These are phyloP conservation scores for Suhomyces emberorum DNA, from an alignment of 805 yeast species.

Conservation along the genomic window DNA sequence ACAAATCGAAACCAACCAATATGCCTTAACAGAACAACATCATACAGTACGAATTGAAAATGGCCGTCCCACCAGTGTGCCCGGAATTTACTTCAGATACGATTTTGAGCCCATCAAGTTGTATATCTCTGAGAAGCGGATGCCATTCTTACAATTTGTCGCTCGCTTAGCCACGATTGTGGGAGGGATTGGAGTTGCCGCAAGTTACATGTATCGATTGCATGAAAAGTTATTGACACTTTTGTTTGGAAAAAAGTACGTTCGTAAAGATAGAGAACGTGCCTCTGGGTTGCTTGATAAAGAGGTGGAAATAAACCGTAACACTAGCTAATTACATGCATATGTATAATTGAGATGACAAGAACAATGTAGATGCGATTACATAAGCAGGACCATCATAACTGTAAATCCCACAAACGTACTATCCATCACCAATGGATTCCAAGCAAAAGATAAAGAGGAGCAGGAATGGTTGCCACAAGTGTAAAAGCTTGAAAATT, in stretches of 20 bases:
- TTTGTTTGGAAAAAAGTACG: conserved; percentile 56
- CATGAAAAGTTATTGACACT: conserved; percentile 53
- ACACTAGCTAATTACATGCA: too few relatives aligned
- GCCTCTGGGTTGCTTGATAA: conserved; percentile 3
- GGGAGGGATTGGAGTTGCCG: conserved; percentile 75
- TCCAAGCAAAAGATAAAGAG: conserved; percentile 31
- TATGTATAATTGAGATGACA: too few relatives aligned
- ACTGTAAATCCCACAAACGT: too few relatives aligned
- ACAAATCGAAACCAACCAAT: conserved; percentile 77
- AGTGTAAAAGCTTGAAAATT: conserved; percentile 58
- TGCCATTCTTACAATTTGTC: conserved; percentile 75
- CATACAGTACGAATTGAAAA: conserved; percentile 13
- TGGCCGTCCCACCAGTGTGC: conserved; percentile 36
- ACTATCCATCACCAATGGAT: conserved; percentile 3
- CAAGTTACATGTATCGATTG: conserved; percentile 60
- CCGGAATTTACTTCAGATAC: conserved; percentile 82
- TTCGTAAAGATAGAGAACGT: conserved; percentile 47
- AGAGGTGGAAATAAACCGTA: neutral
- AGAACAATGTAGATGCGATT: too few relatives aligned
- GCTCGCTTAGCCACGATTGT: conserved; percentile 74
- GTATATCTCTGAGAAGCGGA: conserved; percentile 63
- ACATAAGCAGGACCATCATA: too few relatives aligned
- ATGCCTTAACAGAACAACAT: conserved; percentile 61
- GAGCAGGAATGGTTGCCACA: conserved; percentile 58
- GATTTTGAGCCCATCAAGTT: conserved; percentile 86